Percentiles rank a stretch among this genome's conserved stretches.
phyloP scores from a whole-genome alignment of 2,329 filamentous ascomycete genomes.

The Fusarium sp. region DNA sequence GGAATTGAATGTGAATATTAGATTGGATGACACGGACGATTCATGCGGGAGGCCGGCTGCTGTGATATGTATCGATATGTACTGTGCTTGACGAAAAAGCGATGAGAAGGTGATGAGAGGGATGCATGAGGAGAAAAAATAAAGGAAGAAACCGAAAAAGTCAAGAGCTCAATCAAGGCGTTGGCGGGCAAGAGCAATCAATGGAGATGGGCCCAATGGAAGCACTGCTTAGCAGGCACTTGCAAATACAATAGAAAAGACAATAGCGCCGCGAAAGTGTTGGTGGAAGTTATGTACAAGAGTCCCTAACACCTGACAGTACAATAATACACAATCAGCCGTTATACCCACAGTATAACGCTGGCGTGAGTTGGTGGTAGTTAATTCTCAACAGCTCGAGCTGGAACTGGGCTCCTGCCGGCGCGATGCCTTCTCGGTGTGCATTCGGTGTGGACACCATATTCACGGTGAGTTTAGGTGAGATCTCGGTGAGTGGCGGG shows the following conservation, averaged over 20 bases:
- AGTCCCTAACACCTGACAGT: neutral
- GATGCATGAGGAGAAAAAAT: neutral
- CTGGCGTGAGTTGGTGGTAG: too few relatives aligned
- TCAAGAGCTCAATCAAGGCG: neutral
- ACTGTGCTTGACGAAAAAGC: neutral
- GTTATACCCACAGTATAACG: neutral
- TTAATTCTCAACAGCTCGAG: neutral
- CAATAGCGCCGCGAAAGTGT: neutral
- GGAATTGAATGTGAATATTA: neutral
- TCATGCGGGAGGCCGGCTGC: constrained; percentile 33
- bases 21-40: constrained; percentile 1
- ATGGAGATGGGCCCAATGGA: neutral
- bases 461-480: constrained; percentile 1
- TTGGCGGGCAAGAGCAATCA: neutral
- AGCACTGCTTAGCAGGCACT: neutral
- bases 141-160: neutral
- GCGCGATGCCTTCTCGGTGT: constrained; percentile 2
- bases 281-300: neutral
- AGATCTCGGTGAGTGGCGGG: constrained; percentile 39
- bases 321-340: too few relatives aligned
- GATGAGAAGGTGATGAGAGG: neutral
- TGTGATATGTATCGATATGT: neutral
- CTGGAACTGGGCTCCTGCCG: neutral
- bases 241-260: neutral
- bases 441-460: neutral